Conservation (phyloP, 2,329 filamentous ascomycete genomes). For the Aspergillus melleus region DNA sequence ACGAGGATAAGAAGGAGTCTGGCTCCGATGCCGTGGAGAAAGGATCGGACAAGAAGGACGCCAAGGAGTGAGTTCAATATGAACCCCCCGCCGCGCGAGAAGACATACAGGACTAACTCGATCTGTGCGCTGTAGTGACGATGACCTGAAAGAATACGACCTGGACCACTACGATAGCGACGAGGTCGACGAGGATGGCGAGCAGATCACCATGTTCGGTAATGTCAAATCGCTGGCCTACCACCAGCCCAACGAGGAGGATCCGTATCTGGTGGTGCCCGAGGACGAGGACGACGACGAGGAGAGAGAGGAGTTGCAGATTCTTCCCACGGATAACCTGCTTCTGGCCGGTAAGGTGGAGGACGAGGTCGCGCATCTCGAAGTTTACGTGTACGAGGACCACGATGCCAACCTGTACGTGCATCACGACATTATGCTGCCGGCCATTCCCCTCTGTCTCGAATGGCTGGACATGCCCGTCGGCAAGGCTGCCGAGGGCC, state of each 20-base stretch:
- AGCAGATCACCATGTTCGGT: slow-evolving; percentile 87
- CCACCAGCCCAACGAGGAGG: slow-evolving; percentile 89
- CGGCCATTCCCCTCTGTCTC: slow-evolving; percentile 89
- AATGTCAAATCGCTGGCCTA: slow-evolving; percentile 93
- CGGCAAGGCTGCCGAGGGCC: slow-evolving; percentile 65
- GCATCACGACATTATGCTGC: slow-evolving; percentile 99
- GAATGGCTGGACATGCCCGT: slow-evolving; percentile 97
- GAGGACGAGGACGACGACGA: slow-evolving; percentile 81
- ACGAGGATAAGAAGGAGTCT: slow-evolving; percentile 28
- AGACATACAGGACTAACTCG: slow-evolving; percentile 7
- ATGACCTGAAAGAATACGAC: slow-evolving; percentile 93
- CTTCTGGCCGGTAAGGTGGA: slow-evolving; percentile 91
- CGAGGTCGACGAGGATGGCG: slow-evolving; percentile 63
- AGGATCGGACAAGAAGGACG: slow-evolving; percentile 19
- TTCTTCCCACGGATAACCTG: slow-evolving; percentile 89
- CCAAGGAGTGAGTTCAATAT: slow-evolving; percentile 4
- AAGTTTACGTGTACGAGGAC: slow-evolving; percentile 98
- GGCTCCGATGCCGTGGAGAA: slow-evolving; percentile 16
- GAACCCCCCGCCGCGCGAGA: neutral
- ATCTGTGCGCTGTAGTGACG: slow-evolving; percentile 47
- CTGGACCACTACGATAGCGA: slow-evolving; percentile 95
- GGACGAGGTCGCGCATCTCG: slow-evolving; percentile 93
- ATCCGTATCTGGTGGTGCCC: slow-evolving; percentile 92
- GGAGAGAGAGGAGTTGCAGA: slow-evolving; percentile 89
- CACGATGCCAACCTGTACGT: slow-evolving; percentile 95